These are phyloP conservation scores for Orychophragmus violaceus DNA, from an alignment of 345 rosid genomes.

Conservation along the genomic window DNA sequence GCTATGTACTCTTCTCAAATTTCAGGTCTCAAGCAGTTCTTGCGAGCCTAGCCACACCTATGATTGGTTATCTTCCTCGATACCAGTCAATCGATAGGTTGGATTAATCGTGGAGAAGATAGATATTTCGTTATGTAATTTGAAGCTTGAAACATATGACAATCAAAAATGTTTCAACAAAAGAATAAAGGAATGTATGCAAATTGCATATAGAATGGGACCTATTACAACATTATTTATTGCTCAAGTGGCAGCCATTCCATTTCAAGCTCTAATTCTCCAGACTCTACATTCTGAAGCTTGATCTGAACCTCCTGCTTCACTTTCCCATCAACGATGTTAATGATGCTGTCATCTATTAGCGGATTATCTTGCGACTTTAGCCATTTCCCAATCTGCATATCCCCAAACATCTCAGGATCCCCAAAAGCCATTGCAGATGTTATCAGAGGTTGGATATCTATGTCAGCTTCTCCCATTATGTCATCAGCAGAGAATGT, in stretches of 20 bases:
- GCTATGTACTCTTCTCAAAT: no score
- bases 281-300: conserved; percentile 97
- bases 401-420: conserved; percentile 78
- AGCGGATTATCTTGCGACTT: conserved; percentile 84
- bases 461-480: conserved; percentile 97
- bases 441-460: conserved; percentile 81
- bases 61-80: not conserved
- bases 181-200: no score
- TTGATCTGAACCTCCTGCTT: conserved; percentile 59
- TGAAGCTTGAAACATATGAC: no score
- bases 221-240: conserved; percentile 16
- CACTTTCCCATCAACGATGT: conserved; percentile 90
- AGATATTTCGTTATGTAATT: no score
- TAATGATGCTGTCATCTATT: conserved; percentile 66
- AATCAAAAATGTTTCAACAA: no score
- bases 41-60: no score
- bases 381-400: conserved; percentile 97
- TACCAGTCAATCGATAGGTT: not conserved
- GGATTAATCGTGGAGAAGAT: no score
- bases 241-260: conserved; percentile 85
- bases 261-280: conserved; percentile 65
- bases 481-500: conserved; percentile 96
- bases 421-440: conserved; percentile 95
- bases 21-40: not conserved
- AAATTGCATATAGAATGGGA: no score